phyloP scores from a whole-genome alignment of 441 rosid genomes.

The Gossypium gossypioides region DNA sequence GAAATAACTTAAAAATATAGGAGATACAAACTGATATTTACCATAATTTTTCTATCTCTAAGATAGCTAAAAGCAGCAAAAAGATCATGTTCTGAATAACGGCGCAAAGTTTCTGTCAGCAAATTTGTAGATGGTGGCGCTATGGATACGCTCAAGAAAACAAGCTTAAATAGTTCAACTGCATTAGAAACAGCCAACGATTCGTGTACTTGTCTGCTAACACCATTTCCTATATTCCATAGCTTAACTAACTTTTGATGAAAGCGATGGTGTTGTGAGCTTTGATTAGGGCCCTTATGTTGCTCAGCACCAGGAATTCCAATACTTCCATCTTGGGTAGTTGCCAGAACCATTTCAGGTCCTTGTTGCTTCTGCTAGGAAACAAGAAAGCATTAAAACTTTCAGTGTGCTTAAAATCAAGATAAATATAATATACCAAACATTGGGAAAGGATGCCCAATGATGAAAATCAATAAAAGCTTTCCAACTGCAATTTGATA shows the following conservation, averaged over 20 bases:
- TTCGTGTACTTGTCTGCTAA: conserved; percentile 41
- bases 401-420: conserved; percentile 8
- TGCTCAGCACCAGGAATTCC: conserved; percentile 29
- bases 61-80: conserved; percentile 93
- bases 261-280: conserved; percentile 39
- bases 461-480: neutral
- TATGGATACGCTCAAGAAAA: conserved; percentile 75
- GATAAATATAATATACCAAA: conserved; percentile 14
- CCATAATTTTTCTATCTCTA: conserved; percentile 80
- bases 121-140: conserved; percentile 55
- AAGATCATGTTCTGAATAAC: conserved; percentile 88
- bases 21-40: conserved; percentile 25
- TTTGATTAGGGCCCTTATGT: conserved; percentile 31
- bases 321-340: conserved; percentile 25
- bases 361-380: conserved; percentile 36
- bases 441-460: conserved; percentile 3
- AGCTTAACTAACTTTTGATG: conserved; percentile 49
- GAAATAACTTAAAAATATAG: conserved; percentile 6
- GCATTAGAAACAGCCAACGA: conserved; percentile 93
- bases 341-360: conserved; percentile 36
- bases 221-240: conserved; percentile 45
- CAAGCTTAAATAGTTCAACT: conserved; percentile 82
- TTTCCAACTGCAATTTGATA: conserved; percentile 2
- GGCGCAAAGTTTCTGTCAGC: conserved; percentile 68
- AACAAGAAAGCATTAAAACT: neutral